Conservation (phyloP, 148 eudicot species). For the Bassia scoparia region DNA sequence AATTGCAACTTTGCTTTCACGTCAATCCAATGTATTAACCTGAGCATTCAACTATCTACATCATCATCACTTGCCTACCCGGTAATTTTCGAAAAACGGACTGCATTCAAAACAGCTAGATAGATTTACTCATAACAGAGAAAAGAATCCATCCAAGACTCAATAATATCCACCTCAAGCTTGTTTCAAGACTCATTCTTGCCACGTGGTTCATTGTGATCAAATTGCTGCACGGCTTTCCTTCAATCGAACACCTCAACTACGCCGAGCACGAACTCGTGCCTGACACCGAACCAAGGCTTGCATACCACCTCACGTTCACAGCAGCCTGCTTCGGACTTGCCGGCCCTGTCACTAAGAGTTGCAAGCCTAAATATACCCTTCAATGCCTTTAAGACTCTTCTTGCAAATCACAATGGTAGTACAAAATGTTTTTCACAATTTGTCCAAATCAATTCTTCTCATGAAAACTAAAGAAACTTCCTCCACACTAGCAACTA, state of each 20-base stretch:
- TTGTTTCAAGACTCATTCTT: slow-evolving; percentile 59
- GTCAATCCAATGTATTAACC: slow-evolving; percentile 72
- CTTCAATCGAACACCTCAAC: slow-evolving; percentile 89
- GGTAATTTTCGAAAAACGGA: neutral
- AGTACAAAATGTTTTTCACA: neutral
- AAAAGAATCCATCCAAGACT: neutral
- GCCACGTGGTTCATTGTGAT: slow-evolving; percentile 56
- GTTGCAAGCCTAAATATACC: slow-evolving; percentile 90
- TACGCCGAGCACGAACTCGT: slow-evolving; percentile 85
- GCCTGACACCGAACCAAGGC: slow-evolving; percentile 99
- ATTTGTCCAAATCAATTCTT: neutral
- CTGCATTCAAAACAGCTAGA: neutral
- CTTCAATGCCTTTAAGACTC: slow-evolving; percentile 85
- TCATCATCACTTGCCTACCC: slow-evolving; percentile 99
- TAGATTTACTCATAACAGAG: neutral
- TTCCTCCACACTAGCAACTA: neutral
- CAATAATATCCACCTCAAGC: slow-evolving; percentile 58
- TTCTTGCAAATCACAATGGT: slow-evolving; percentile 55
- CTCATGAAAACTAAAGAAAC: neutral
- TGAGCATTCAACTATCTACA: slow-evolving; percentile 89
- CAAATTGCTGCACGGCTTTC: slow-evolving; percentile 77
- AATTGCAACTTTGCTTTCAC: slow-evolving; percentile 76
- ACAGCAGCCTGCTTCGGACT: slow-evolving; percentile 97
- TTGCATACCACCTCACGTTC: slow-evolving; percentile 95
- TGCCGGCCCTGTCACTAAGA: slow-evolving; percentile 78